Conservation (phyloP, 164 flowering plant genomes). For the Chimonanthus praecox region DNA sequence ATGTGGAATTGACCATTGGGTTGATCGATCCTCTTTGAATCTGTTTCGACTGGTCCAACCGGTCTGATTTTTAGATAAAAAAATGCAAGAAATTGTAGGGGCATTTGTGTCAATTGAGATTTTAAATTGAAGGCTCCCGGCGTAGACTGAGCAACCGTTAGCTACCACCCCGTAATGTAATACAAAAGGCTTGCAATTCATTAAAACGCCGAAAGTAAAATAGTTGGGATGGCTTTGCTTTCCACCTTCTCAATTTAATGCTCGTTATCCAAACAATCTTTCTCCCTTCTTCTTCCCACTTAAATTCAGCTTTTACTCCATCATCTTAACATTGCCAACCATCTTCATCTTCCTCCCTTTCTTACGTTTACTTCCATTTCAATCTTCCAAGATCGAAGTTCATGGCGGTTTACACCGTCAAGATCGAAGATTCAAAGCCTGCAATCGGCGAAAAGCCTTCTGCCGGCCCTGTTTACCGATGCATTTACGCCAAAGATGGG, state of each 20-base stretch:
- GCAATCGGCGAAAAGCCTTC: constrained; percentile 54
- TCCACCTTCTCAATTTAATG: background rate
- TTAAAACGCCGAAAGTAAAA: constrained; percentile 3
- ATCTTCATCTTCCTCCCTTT: background rate
- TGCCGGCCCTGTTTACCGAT: constrained; percentile 80
- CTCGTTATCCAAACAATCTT: background rate
- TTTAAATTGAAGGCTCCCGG: background rate
- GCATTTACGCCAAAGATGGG: constrained; percentile 84
- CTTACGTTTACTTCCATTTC: background rate
- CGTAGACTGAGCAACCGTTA: background rate
- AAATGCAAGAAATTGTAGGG: background rate
- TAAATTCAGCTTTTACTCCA: background rate
- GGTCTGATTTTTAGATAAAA: too few species aligned
- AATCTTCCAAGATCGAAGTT: background rate
- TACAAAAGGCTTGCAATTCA: background rate
- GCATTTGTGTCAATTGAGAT: background rate
- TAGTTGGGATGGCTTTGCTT: background rate
- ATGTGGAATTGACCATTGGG: too few species aligned
- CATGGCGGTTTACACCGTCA: constrained; percentile 50
- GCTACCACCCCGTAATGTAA: background rate
- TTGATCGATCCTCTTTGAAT: too few species aligned
- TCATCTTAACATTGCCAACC: background rate
- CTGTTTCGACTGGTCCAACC: too few species aligned
- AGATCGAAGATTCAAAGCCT: constrained; percentile 64
- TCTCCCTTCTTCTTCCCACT: background rate